Evolutionary conservation across 2,329 filamentous ascomycete species (phyloP), one percentile per base, ranked within the genome.

Genomic region (Proliferodiscus dingleyae): DNA sequence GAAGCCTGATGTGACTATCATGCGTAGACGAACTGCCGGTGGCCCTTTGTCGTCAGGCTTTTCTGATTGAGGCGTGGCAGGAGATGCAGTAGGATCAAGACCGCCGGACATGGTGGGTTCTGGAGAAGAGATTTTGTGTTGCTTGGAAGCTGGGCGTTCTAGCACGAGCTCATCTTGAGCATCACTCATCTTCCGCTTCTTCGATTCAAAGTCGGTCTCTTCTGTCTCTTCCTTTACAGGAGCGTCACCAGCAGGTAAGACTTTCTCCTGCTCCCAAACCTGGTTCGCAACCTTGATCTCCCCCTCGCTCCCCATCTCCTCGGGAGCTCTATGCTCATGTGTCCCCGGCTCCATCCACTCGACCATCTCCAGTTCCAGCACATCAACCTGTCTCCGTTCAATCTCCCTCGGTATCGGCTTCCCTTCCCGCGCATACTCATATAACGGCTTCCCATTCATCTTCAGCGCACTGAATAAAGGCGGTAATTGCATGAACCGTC

Each of bases 1-100:
- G 73, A 96, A 98, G 30, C 93, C 93, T 0, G 89, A 95, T 2
- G 89, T 89, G 41, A 96, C 91, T 1, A 87, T 95, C 80, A 98
- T 89, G 46, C 86, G 83, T 49, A 98, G 80, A 61, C 80, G 85
- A 39, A 80, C 87, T 1, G 91, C 93, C 1, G 91, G 81, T 1
- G 89, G 81, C 0, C 77, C 80, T 60, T 81, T 70, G 52, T 38
- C 46, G 37, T 40, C 57, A 52, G n/a, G 64, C 60, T 45, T 11
- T 21, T 5, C 2, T 15, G 50, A 38, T 22, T 6, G 9, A 22
- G 40, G 19, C 10, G 19, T 47, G 57, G 64, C 37, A 49, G 45
- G 45, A 26, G 40, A 22, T 18, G 49, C 16, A 15, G 30, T 19
- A 10, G 30, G 13, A 6, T 11, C 13, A 2, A 64, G 37, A n/a